Conservation (phyloP, 2,329 filamentous ascomycete genomes). For the Orbilia blumenaviensis region DNA sequence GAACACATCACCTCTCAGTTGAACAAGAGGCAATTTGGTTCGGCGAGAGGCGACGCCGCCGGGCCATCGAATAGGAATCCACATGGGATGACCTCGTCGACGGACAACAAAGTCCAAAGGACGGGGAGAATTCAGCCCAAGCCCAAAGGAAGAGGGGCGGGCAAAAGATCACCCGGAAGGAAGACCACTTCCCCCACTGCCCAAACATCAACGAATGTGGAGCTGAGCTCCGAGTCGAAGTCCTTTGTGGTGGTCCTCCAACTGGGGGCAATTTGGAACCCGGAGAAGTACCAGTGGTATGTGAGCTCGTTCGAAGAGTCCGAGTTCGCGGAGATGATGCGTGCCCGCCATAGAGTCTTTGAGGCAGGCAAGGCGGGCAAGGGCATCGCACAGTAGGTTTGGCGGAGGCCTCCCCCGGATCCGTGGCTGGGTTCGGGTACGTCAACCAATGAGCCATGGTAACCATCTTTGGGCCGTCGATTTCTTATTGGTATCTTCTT, state of each 20-base stretch:
- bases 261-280: constrained; percentile 27
- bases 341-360: not conserved
- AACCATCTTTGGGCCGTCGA: too few relatives aligned
- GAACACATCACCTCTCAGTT: not conserved
- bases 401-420: too few relatives aligned
- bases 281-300: constrained; percentile 17
- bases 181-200: not conserved
- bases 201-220: not conserved
- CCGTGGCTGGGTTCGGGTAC: too few relatives aligned
- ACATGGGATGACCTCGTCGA: not conserved
- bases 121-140: not conserved
- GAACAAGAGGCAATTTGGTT: not conserved
- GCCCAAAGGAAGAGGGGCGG: not conserved
- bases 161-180: not conserved
- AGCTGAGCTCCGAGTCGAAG: not conserved
- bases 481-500: too few relatives aligned
- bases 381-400: not conserved
- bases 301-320: not conserved
- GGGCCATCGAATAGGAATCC: too few relatives aligned
- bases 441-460: too few relatives aligned
- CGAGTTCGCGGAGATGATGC: constrained; percentile 23
- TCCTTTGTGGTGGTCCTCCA: constrained; percentile 24
- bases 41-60: too few relatives aligned
- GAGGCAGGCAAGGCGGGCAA: not conserved
- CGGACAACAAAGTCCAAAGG: not conserved